Evolutionary conservation across 805 yeast genomes (phyloP).

Genomic region (Saccharomycopsis babjevae): DNA sequence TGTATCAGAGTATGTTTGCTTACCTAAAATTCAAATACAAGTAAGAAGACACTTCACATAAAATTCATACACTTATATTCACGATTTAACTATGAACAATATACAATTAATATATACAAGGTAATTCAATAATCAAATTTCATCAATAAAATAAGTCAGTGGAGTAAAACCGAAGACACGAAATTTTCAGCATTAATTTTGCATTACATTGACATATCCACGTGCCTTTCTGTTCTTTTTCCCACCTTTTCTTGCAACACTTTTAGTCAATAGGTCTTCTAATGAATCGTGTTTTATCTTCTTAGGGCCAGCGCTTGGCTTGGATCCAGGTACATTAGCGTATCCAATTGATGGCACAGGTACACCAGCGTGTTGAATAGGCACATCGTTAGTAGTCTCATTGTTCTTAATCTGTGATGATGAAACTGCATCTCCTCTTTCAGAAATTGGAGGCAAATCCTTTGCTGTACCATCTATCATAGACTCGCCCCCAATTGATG

Average conservation of each 20-base stretch:
- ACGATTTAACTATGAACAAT: too few relatives aligned
- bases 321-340: neutral
- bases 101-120: too few relatives aligned
- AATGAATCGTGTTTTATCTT: constrained; percentile 1
- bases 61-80: too few relatives aligned
- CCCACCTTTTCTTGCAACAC: constrained; percentile 1
- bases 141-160: too few relatives aligned
- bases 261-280: constrained; percentile 1
- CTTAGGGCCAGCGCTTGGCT: neutral
- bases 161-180: neutral
- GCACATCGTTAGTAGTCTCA: neutral
- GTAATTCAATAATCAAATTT: too few relatives aligned
- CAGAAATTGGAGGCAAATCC: neutral
- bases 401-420: neutral
- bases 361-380: neutral
- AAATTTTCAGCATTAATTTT: neutral
- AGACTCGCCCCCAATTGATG: neutral
- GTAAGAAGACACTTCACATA: too few relatives aligned
- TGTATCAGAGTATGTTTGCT: too few relatives aligned
- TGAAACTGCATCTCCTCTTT: neutral
- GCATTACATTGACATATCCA: constrained; percentile 12
- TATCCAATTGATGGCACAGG: constrained; percentile 3
- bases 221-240: constrained; percentile 2
- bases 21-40: too few relatives aligned
- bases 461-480: neutral